Evolutionary conservation across 140 eudicot species (phyloP), one percentile per base, ranked within the genome.

Genomic region (Anethum foeniculum): DNA sequence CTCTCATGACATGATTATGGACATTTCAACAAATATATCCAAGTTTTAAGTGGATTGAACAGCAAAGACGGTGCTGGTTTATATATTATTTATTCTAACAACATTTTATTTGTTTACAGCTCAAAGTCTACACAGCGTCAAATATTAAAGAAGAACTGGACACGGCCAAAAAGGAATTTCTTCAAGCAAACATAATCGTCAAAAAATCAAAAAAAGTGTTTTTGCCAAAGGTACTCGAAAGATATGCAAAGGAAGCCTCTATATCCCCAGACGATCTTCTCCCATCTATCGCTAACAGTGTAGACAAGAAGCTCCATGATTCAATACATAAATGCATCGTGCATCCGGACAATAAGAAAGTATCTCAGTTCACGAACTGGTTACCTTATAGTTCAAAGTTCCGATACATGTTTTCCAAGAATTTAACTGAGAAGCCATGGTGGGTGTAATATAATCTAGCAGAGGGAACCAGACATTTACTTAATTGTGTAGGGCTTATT

Each of bases 51-150:
- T 34, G 38, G 38, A 34, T 3, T 34, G 38, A 34, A 34, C 38
- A 18, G 62, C 62, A 52, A 52, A 52, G 9, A 28, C 25, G 27
- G 69, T 43, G 13, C 28, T 43, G 65, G 28, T 56, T 56, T n/a
- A n/a, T 9, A 28, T 75, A 3, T 1, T 25, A n/a, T 36, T 16
- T 77, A 13, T 82, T 52, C 9, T 28, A 74, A 34, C 47, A 21
- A 15, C 34, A 68, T 34, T 28, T n/a, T 54, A 68, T 34, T 18
- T n/a, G 82, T 83, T 43, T 80, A 82, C 80, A 92, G 97, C 88
- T 92, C 51, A 90, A 84, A 79, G 93, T 90, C 47, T 92, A 92
- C 84, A 92, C 97, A 11, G 90, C 93, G 23, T 85, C 88, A 58
- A 90, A 86, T 79, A 82, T 92, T 77, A 79, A 80, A 83, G 93